These are phyloP conservation scores for Otatea glauca DNA, from an alignment of 176 grass and related monocot species.

Conservation along the genomic window DNA sequence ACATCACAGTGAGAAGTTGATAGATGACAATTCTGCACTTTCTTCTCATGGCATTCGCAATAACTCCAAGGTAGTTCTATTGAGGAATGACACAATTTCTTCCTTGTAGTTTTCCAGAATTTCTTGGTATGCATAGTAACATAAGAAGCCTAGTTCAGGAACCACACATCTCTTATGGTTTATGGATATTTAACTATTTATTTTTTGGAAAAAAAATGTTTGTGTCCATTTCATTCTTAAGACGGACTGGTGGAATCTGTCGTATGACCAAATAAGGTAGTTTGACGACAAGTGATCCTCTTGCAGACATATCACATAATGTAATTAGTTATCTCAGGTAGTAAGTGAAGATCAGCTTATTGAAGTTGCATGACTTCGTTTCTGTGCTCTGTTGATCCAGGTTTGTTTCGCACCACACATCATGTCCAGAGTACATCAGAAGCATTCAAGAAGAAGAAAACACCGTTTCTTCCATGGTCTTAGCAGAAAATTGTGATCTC, in stretches of 20 bases:
- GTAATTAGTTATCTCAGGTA: neutral
- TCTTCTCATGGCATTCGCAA: slow-evolving; percentile 59
- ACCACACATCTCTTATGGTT: neutral
- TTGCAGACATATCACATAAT: neutral
- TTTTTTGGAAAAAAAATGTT: neutral
- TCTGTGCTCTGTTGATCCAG: slow-evolving; percentile 45
- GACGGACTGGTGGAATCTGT: neutral
- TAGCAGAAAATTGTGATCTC: slow-evolving; percentile 54
- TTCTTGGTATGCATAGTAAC: neutral
- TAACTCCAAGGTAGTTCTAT: slow-evolving; percentile 74
- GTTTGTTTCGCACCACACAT: slow-evolving; percentile 62
- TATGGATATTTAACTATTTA: neutral
- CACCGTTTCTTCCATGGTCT: slow-evolving; percentile 94
- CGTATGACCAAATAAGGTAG: neutral
- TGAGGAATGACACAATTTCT: slow-evolving; percentile 22
- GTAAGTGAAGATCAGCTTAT: neutral
- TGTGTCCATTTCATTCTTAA: neutral
- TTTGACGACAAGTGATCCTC: neutral
- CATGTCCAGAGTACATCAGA: slow-evolving; percentile 58
- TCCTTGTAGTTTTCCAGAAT: neutral
- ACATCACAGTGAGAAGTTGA: slow-evolving; percentile 70
- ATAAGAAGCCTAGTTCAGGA: neutral
- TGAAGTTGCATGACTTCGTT: neutral
- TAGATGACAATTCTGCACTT: slow-evolving; percentile 75
- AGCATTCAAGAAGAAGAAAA: slow-evolving; percentile 85